These are phyloP conservation scores for Lipomyces spencermartinsiae DNA, from an alignment of 805 yeast species.

Conservation along the genomic window DNA sequence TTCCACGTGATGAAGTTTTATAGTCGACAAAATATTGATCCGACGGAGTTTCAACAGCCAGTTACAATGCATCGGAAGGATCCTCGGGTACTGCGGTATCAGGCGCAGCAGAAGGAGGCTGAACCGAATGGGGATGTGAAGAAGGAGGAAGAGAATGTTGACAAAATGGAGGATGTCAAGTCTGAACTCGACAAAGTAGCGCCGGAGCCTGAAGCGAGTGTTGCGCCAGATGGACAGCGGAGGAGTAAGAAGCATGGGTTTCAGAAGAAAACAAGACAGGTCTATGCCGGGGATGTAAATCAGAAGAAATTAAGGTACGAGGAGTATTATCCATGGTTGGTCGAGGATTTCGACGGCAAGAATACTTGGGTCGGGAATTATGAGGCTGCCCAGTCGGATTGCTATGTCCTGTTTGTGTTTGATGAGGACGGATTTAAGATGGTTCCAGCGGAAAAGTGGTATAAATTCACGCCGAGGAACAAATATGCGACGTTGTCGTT, in stretches of 20 bases:
- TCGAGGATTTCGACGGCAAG: slow-evolving; percentile 93
- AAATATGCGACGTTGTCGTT: slow-evolving; percentile 90
- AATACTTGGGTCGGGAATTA: slow-evolving; percentile 96
- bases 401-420: slow-evolving; percentile 83
- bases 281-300: slow-evolving; percentile 78
- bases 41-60: slow-evolving; percentile 75
- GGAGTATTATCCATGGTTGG: slow-evolving; percentile 97
- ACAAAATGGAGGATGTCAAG: slow-evolving; percentile 35
- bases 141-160: slow-evolving; percentile 23
- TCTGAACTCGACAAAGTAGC: slow-evolving; percentile 37
- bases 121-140: slow-evolving; percentile 21
- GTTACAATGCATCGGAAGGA: slow-evolving; percentile 90
- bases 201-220: slow-evolving; percentile 31
- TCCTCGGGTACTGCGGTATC: slow-evolving; percentile 88
- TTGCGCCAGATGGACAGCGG: slow-evolving; percentile 31
- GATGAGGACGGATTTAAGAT: slow-evolving; percentile 88
- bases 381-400: slow-evolving; percentile 88
- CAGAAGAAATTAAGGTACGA: slow-evolving; percentile 88
- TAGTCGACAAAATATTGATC: slow-evolving; percentile 72
- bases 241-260: slow-evolving; percentile 52
- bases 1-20: slow-evolving; percentile 85
- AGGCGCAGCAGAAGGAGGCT: slow-evolving; percentile 52
- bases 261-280: slow-evolving; percentile 84
- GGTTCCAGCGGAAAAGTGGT: slow-evolving; percentile 94
- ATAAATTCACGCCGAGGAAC: slow-evolving; percentile 90